Percentiles rank a stretch among this genome's conserved stretches.
Conservation (phyloP, 495 filamentous ascomycete species). For the Delitschia confertaspora region DNA sequence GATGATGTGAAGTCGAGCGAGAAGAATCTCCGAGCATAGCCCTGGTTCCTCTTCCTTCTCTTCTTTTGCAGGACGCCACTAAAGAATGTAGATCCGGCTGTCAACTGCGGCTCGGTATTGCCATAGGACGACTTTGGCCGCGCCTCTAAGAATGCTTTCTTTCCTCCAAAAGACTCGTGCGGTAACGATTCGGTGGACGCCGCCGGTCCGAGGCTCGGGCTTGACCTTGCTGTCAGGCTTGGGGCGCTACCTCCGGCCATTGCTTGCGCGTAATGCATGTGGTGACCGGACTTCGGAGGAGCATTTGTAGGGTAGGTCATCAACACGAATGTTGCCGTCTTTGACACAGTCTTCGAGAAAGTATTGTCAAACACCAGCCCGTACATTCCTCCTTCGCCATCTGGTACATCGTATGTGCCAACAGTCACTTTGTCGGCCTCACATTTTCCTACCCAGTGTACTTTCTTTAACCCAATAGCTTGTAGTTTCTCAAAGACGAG, state of each 20-base stretch:
- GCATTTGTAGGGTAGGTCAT: conserved; percentile 82
- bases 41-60: conserved; percentile 84
- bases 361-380: conserved; percentile 97
- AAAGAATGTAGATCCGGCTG: conserved; percentile 47
- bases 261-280: conserved; percentile 51
- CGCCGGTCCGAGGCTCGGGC: conserved; percentile 28
- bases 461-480: conserved; percentile 72
- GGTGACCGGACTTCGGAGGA: conserved; percentile 69
- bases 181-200: conserved; percentile 32
- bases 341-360: conserved; percentile 90
- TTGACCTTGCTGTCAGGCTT: conserved; percentile 39
- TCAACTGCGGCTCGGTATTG: conserved; percentile 1
- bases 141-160: conserved; percentile 16
- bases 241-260: conserved; percentile 40
- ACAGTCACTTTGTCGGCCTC: conserved; percentile 93
- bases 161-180: conserved; percentile 7
- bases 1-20: conserved; percentile 85
- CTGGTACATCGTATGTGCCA: conserved; percentile 72
- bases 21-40: conserved; percentile 87
- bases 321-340: conserved; percentile 88
- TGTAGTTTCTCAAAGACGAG: conserved; percentile 73
- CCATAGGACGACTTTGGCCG: conserved; percentile 29
- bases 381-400: conserved; percentile 78
- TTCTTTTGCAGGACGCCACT: conserved; percentile 81
- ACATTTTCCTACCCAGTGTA: conserved; percentile 88